Percentiles rank a stretch among this genome's conserved stretches.
These are phyloP conservation scores for Neonectria neomacrospora DNA, from an alignment of 2,329 filamentous ascomycete species.

Conservation along the genomic window DNA sequence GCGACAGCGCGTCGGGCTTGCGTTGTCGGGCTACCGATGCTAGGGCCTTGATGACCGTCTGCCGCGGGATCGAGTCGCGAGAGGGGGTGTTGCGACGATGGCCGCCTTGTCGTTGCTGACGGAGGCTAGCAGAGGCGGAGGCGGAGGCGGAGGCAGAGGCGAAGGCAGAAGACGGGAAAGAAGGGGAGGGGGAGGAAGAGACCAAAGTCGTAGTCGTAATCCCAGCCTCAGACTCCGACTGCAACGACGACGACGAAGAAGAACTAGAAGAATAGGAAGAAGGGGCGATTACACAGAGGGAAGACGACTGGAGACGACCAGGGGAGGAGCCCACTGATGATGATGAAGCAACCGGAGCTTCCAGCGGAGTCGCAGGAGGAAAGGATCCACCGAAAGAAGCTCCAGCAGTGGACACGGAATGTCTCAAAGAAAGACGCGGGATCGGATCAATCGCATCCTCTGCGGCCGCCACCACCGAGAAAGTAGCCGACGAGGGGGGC, in stretches of 20 bases:
- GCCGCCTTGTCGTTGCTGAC: constrained; percentile 31
- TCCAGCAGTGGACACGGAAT: constrained; percentile 28
- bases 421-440: constrained; percentile 23
- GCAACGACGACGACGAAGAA: background rate
- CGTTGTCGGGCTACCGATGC: constrained; percentile 72
- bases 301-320: background rate
- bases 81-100: constrained; percentile 64
- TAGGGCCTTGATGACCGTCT: constrained; percentile 85
- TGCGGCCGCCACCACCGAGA: constrained; percentile 22
- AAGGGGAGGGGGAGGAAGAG: constrained; percentile 6
- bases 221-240: background rate
- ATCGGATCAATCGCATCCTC: constrained; percentile 21
- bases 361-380: constrained; percentile 12
- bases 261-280: background rate
- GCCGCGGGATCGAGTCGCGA: constrained; percentile 74
- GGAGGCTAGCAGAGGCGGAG: constrained; percentile 17
- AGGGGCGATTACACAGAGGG: background rate
- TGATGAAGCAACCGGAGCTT: background rate
- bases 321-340: background rate
- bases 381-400: constrained; percentile 38
- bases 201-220: background rate
- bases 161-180: background rate
- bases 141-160: constrained; percentile 16
- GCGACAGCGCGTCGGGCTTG: constrained; percentile 71
- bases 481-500: constrained; percentile 6